phyloP scores from a whole-genome alignment of 208 protist species.

The Acanthamoeba triangularis region DNA sequence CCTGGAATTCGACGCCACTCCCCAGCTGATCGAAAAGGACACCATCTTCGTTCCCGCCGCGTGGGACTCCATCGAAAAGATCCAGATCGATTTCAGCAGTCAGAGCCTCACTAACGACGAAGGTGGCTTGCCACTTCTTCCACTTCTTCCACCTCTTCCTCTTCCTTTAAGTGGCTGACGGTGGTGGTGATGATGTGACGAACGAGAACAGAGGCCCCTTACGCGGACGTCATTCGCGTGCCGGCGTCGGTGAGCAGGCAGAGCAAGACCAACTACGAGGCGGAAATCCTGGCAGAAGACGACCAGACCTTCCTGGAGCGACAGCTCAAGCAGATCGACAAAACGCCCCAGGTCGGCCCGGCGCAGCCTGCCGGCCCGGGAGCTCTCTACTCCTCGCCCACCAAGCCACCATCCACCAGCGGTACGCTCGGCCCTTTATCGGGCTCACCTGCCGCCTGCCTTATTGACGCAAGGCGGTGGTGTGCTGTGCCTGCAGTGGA shows the following conservation, averaged over 20 bases:
- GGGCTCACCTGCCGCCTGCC: no score
- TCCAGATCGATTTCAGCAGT: constrained; percentile 71
- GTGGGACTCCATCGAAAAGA: constrained; percentile 79
- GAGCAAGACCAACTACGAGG: constrained; percentile 45
- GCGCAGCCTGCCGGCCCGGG: background rate
- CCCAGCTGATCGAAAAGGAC: constrained; percentile 84
- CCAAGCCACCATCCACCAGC: background rate
- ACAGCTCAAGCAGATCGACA: constrained; percentile 62
- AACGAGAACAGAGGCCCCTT: background rate
- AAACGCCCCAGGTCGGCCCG: constrained; percentile 27
- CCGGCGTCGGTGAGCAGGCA: background rate
- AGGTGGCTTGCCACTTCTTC: background rate
- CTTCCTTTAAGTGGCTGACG: background rate
- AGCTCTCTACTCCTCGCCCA: background rate
- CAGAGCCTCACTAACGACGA: constrained; percentile 12
- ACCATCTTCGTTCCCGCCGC: constrained; percentile 82
- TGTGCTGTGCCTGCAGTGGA: background rate
- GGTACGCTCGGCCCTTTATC: background rate
- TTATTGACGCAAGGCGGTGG: background rate
- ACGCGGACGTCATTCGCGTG: background rate
- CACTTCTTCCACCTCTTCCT: background rate
- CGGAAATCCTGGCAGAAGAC: constrained; percentile 58
- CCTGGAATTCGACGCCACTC: constrained; percentile 76
- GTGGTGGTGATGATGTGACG: background rate
- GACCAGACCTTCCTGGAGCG: constrained; percentile 68